Conservation (phyloP, 768 basidiomycete genomes). For the Panaeolus papilionaceus region DNA sequence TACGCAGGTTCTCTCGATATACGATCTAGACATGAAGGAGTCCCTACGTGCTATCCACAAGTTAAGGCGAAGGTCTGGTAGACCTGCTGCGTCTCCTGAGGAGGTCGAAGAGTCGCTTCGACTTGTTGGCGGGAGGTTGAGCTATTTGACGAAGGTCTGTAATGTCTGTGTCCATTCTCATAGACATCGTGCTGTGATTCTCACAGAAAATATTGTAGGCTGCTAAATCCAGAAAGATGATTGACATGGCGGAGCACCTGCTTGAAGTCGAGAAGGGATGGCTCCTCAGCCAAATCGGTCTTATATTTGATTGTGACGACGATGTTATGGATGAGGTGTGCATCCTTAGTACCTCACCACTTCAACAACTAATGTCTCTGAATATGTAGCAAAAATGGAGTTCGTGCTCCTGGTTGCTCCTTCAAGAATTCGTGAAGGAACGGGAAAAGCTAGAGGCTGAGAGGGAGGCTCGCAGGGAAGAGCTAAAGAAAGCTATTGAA, state of each 20-base stretch:
- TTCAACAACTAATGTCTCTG: neutral
- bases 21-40: conserved; percentile 68
- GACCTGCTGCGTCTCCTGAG: conserved; percentile 32
- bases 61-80: conserved; percentile 53
- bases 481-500: conserved; percentile 27
- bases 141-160: conserved; percentile 69
- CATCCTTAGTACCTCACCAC: conserved; percentile 13
- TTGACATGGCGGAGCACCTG: conserved; percentile 67
- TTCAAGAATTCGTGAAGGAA: conserved; percentile 74
- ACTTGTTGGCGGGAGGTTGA: conserved; percentile 78
- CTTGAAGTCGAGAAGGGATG: conserved; percentile 79
- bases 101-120: conserved; percentile 36
- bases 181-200: neutral
- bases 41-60: conserved; percentile 61
- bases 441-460: conserved; percentile 46
- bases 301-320: conserved; percentile 85
- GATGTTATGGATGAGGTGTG: conserved; percentile 89
- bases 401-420: conserved; percentile 81
- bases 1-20: conserved; percentile 68
- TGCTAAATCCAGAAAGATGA: conserved; percentile 65
- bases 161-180: neutral
- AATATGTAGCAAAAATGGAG: conserved; percentile 74
- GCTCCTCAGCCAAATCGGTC: conserved; percentile 80
- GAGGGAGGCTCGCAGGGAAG: conserved; percentile 31
- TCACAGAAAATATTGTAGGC: conserved; percentile 37